phyloP scores from a whole-genome alignment of 2,329 filamentous ascomycete genomes.

The Alternaria infectoria region DNA sequence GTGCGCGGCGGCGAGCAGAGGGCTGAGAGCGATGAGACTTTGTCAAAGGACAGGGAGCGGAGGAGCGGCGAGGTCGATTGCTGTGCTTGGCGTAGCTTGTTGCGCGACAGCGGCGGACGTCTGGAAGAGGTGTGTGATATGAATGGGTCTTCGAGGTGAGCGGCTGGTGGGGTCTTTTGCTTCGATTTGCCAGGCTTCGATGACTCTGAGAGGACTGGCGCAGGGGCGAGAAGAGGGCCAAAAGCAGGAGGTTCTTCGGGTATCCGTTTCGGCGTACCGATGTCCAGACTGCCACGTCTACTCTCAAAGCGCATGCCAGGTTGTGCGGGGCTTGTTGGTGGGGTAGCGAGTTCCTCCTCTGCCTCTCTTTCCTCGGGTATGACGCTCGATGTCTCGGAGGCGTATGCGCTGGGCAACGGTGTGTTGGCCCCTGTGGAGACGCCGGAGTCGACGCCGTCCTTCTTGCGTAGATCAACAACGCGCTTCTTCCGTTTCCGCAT shows the following conservation, averaged over 20 bases:
- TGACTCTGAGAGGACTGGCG: constrained; percentile 35
- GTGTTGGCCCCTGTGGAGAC: constrained; percentile 60
- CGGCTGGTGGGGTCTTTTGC: constrained; percentile 9
- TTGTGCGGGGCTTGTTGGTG: constrained; percentile 37
- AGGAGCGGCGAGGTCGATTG: constrained; percentile 46
- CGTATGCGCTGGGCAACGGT: constrained; percentile 60
- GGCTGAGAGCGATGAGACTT: constrained; percentile 32
- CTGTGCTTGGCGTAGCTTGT: constrained; percentile 38
- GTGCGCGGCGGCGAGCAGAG: constrained; percentile 34
- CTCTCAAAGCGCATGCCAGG: constrained; percentile 31
- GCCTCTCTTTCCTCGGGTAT: constrained; percentile 42
- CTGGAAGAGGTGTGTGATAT: constrained; percentile 21
- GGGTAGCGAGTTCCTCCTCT: constrained; percentile 41
- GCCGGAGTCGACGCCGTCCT: constrained; percentile 56
- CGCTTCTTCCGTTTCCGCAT: constrained; percentile 82
- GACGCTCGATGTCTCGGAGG: constrained; percentile 61
- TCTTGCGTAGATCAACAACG: constrained; percentile 78
- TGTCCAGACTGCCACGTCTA: constrained; percentile 32
- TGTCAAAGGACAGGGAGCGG: constrained; percentile 44
- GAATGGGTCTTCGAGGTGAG: constrained; percentile 14
- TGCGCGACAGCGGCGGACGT: constrained; percentile 39
- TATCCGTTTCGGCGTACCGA: constrained; percentile 32
- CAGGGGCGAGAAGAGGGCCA: constrained; percentile 33
- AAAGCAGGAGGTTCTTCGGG: constrained; percentile 19
- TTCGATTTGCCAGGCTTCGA: constrained; percentile 32